Conservation (phyloP, 148 eudicot genomes). For the Arctostaphylos glauca region DNA sequence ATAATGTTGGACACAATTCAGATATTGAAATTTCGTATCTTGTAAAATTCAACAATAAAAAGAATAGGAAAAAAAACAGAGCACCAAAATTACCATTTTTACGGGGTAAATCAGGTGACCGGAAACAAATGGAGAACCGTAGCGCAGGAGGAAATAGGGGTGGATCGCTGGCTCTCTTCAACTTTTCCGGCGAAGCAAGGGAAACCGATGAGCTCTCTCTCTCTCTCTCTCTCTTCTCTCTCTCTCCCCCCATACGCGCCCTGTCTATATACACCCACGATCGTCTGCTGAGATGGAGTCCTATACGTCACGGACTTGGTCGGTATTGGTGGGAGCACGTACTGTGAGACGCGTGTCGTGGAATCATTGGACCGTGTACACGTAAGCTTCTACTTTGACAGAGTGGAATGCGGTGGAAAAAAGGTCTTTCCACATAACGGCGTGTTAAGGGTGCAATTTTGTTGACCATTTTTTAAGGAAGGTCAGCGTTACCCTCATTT, state of each 20-base stretch:
- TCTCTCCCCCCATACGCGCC: neutral
- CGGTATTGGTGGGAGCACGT: slow-evolving; percentile 8
- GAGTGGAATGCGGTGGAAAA: neutral
- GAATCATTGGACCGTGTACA: neutral
- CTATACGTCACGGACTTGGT: neutral
- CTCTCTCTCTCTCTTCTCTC: neutral
- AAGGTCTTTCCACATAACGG: neutral
- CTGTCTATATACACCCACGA: neutral
- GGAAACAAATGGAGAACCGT: neutral
- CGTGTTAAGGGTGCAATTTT: too few relatives aligned
- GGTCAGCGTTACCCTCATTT: too few relatives aligned
- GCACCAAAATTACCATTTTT: slow-evolving; percentile 2
- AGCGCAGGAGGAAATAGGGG: neutral
- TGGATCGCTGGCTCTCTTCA: neutral
- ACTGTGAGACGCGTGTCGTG: neutral
- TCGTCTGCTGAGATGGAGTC: neutral
- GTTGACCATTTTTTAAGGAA: too few relatives aligned
- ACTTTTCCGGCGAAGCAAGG: neutral
- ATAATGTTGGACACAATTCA: neutral
- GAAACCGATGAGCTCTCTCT: neutral
- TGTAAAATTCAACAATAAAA: neutral
- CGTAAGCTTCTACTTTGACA: neutral
- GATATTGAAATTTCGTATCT: neutral
- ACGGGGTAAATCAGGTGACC: slow-evolving; percentile 1
- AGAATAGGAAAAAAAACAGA: neutral